Evolutionary conservation across 1,139 yeast genomes (phyloP).

Genomic region (Hemisphaericaspora xylofermentans): DNA sequence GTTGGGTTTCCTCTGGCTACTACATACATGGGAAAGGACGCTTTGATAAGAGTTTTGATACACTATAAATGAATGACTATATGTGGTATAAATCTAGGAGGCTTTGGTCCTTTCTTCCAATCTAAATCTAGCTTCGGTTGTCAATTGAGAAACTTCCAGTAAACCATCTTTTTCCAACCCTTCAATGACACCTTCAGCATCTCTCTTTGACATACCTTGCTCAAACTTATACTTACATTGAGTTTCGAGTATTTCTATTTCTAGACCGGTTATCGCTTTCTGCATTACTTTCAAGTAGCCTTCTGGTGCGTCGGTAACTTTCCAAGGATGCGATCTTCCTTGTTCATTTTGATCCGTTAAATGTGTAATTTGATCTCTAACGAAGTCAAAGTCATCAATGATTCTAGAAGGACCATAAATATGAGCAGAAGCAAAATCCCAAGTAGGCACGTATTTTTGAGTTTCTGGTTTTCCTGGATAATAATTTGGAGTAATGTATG

Average conservation of each 20-base stretch:
- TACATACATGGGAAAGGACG: too few species aligned
- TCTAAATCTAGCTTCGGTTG: slow-evolving; percentile 20
- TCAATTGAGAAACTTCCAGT: slow-evolving; percentile 22
- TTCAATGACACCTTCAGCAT: slow-evolving; percentile 52
- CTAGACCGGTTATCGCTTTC: slow-evolving; percentile 60
- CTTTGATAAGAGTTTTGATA: too few species aligned
- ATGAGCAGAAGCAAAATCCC: slow-evolving; percentile 69
- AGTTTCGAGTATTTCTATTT: slow-evolving; percentile 49
- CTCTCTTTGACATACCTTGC: slow-evolving; percentile 47
- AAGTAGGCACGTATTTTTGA: slow-evolving; percentile 68
- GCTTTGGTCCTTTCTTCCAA: slow-evolving; percentile 3
- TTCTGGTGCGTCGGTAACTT: slow-evolving; percentile 59
- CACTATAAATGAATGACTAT: too few species aligned
- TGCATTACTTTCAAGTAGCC: slow-evolving; percentile 43
- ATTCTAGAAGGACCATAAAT: slow-evolving; percentile 53
- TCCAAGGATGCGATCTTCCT: slow-evolving; percentile 48
- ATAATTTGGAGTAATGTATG: slow-evolving; percentile 62
- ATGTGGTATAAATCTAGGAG: background rate
- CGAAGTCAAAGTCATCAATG: slow-evolving; percentile 47
- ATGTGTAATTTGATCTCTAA: slow-evolving; percentile 44
- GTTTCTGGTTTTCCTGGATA: slow-evolving; percentile 58
- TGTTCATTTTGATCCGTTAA: slow-evolving; percentile 52
- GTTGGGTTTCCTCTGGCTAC: too few species aligned
- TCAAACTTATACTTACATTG: slow-evolving; percentile 64
- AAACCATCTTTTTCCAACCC: slow-evolving; percentile 39